Base-by-base conservation (phyloP, 306 rosid genomes). In the Dalbergia cultrata region DNA sequence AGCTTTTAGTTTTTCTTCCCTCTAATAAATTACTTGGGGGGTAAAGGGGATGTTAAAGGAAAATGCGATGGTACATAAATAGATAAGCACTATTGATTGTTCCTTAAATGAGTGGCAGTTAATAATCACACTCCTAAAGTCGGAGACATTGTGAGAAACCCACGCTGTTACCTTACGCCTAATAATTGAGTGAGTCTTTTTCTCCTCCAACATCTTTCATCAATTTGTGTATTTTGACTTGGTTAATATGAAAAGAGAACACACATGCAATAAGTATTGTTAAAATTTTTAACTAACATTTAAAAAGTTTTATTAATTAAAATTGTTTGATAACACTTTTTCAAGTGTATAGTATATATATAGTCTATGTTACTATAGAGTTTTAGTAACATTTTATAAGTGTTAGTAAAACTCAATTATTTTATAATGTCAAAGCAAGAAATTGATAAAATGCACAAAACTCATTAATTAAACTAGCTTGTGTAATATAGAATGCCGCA, bases 41-140 rank as follows among this genome's bases (percentile, higher is more conserved):
- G 43, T 44, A 62, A 31, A 33, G 37, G 5, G 18, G 7, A 6
- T 21, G 54, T 39, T 22, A 74, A 1, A 54, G n/a, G 58, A 43
- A 31, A 26, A 44, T 4, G 43, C 19, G 72, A 76, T 47, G 5
- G 19, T 49, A 45, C 59, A 61, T 61, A 18, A 31, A 31, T 75
- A 31, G 80, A 17, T 76, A 33, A 62, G 21, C 52, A 76, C 63
- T 61, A 47, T 26, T 10, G 11, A 45, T 31, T 61, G 80, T 75
- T 45, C 58, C 62, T 47, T 45, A 75, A 47, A 45, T 62, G 71
- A 61, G 67, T 17, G 59, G 34, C 61, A 61, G 47, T 75, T n/a
- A 45, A 61, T 75, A 75, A 75, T 62, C 64, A 45, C 33, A 45
- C 18, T 62, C 59, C 41, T 18, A 72, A 54, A 56, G 53, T 41